These are phyloP conservation scores for Lumnitzera racemosa DNA, from an alignment of 345 rosid species.

Conservation along the genomic window DNA sequence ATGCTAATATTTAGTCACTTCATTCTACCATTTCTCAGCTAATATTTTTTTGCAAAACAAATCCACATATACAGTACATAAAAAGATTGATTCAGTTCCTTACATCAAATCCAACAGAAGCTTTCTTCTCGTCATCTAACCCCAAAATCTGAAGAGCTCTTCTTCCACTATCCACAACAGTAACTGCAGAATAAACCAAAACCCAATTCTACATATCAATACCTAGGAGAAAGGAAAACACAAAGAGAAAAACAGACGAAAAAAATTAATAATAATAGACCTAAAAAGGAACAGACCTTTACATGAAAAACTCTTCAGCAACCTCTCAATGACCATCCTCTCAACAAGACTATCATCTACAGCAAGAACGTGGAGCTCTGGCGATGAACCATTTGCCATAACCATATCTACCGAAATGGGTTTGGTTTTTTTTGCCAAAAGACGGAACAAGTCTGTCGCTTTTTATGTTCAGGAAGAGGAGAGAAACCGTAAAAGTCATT, in stretches of 20 bases:
- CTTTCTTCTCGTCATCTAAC: constrained; percentile 19
- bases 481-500: no score
- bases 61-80: constrained; percentile 5
- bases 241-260: not conserved
- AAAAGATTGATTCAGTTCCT: constrained; percentile 5
- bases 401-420: no score
- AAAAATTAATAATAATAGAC: not conserved
- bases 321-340: constrained; percentile 65
- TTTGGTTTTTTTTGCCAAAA: no score
- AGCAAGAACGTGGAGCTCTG: constrained; percentile 87
- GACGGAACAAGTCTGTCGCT: no score
- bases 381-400: constrained; percentile 10
- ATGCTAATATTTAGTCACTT: no score
- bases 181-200: constrained; percentile 20
- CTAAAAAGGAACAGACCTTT: constrained; percentile 37
- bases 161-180: constrained; percentile 25
- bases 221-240: not conserved
- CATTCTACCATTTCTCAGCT: not conserved
- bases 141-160: constrained; percentile 30
- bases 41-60: constrained; percentile 12
- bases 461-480: no score
- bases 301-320: constrained; percentile 70
- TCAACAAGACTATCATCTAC: constrained; percentile 85
- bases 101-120: constrained; percentile 57
- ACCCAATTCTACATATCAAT: not conserved